Evolutionary conservation across 176 grass and related monocot genomes (phyloP), one percentile per base, ranked within the genome.

Genomic region (Oryza meridionalis): DNA sequence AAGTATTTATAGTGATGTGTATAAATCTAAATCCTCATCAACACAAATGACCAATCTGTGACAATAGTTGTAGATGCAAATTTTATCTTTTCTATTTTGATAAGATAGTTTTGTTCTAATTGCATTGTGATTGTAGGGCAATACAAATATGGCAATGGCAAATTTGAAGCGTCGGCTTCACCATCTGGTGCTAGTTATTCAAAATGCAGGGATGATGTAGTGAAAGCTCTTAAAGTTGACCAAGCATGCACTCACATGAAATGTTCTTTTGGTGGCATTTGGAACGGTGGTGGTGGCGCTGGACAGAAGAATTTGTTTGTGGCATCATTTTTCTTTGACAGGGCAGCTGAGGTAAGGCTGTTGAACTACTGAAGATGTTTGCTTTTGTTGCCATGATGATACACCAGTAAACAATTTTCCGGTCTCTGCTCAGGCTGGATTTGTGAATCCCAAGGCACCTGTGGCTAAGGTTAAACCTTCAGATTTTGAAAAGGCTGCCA

Each of bases 261-360:
- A 65, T 98, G 96, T 81, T 94, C 96, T 32, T 98, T 98, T 72
- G 96, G 96, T 85, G 96, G 96, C 67, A 84, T 96, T 64, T 98
- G 96, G 96, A 98, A 98, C 65, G 96, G 96, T 81, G 96, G 96
- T 37, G 96, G 96, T 76, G 96, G 96, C 58, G 91, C 82, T 85
- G 93, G 96, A 13, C 96, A 96, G 85, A 98, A 94, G 78, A 98
- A 98, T 86, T 72, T 98, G 12, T 98, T 98, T 85, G 96, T 98
- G 22, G 96, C 96, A 27, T 98, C 96, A 0, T 98, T 98, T 87
- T 98, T 98, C 93, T 98, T 94, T 78, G 96, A 98, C 49, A 90
- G 96, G 73, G 96, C 96, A 83, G 93, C 93, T 81, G 93, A 98
- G 91, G 96, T 98, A 76, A 85, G 62, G 37, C 51, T 87, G 17